Conservation (phyloP, 1,139 yeast genomes). For the Scheffersomyces insectosa region DNA sequence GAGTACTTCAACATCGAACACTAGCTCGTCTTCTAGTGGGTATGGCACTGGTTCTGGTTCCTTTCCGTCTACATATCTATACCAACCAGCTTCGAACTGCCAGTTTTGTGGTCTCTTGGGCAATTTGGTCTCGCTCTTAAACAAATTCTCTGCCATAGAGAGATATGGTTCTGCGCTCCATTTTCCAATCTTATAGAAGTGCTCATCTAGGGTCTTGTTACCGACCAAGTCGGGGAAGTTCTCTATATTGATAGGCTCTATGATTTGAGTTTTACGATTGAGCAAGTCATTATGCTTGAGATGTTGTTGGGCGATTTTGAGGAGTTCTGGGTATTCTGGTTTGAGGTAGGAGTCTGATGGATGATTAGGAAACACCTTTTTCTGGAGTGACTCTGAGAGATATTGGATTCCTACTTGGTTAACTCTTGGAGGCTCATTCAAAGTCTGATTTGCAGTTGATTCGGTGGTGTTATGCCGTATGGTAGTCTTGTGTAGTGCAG, state of each 20-base stretch:
- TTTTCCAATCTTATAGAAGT: constrained; percentile 72
- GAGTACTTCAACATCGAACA: constrained; percentile 88
- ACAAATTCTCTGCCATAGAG: constrained; percentile 42
- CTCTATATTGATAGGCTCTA: constrained; percentile 60
- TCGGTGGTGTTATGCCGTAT: not conserved
- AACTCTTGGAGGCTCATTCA: constrained; percentile 42
- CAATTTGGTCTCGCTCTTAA: constrained; percentile 26
- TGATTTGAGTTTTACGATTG: constrained; percentile 73
- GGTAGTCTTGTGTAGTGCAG: not conserved
- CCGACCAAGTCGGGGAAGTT: constrained; percentile 73
- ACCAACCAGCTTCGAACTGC: constrained; percentile 78
- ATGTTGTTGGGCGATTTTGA: constrained; percentile 62
- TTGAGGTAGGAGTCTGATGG: constrained; percentile 22
- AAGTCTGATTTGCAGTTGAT: not conserved
- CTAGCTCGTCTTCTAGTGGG: constrained; percentile 68
- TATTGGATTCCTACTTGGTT: constrained; percentile 72
- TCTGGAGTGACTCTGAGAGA: constrained; percentile 57
- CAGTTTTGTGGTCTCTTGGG: constrained; percentile 56
- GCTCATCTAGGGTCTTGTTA: constrained; percentile 65
- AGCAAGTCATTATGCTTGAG: constrained; percentile 64
- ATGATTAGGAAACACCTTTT: constrained; percentile 57
- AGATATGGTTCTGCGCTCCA: constrained; percentile 64
- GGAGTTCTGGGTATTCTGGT: constrained; percentile 37
- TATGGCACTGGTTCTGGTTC: constrained; percentile 59
- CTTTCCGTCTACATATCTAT: constrained; percentile 58